These are phyloP conservation scores for Chaetomiaceae sp. DNA, from an alignment of 2,329 filamentous ascomycete genomes.

Conservation along the genomic window DNA sequence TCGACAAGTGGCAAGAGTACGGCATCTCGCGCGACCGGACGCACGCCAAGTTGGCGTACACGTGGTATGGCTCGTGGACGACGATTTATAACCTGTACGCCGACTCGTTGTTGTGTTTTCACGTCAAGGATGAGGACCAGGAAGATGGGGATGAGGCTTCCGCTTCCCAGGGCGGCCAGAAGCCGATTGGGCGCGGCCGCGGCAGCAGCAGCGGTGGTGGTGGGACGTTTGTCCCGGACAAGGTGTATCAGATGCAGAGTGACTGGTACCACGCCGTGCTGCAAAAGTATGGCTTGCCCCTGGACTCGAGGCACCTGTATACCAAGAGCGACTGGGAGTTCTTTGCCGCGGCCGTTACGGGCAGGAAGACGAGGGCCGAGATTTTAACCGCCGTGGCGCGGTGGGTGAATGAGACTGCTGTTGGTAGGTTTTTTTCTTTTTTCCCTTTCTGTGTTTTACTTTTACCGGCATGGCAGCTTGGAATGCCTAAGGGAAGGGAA, in stretches of 20 bases:
- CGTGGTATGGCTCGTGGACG: constrained; percentile 79
- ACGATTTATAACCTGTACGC: constrained; percentile 76
- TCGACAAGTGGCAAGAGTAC: constrained; percentile 66
- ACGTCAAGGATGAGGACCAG: constrained; percentile 37
- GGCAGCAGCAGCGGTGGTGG: constrained; percentile 21
- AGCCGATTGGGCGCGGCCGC: constrained; percentile 23
- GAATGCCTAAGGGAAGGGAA: no score
- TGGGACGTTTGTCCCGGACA: constrained; percentile 61
- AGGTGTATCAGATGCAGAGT: constrained; percentile 74
- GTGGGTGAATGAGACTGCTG: constrained; percentile 81
- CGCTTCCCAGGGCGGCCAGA: constrained; percentile 23
- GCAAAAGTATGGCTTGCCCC: constrained; percentile 75
- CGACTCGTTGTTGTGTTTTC: constrained; percentile 74
- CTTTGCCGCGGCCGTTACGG: constrained; percentile 76
- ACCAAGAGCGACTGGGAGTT: constrained; percentile 92
- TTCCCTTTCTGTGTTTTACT: background rate
- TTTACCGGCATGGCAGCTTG: no score
- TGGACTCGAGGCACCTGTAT: constrained; percentile 78
- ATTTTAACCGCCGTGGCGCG: constrained; percentile 69
- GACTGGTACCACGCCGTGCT: constrained; percentile 75
- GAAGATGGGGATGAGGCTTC: no score
- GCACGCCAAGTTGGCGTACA: constrained; percentile 73
- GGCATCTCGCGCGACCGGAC: constrained; percentile 66
- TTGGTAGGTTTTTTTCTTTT: constrained; percentile 39
- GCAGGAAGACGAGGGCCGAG: constrained; percentile 60